Evolutionary conservation across 805 yeast genomes (phyloP).

Genomic region (Candida suzukii): DNA sequence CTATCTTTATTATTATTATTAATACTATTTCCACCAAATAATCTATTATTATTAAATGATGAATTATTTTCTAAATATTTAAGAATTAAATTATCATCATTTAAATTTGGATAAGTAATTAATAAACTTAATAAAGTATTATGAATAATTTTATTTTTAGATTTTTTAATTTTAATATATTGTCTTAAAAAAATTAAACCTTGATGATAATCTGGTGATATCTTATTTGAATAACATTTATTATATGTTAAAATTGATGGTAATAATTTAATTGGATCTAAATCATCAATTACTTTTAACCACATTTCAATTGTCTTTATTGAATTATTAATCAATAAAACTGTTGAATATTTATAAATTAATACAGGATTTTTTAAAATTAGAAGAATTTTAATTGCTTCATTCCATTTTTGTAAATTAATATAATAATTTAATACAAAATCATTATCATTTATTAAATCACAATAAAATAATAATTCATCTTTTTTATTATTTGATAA

Average conservation of each 20-base stretch:
- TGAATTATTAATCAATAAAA: constrained; percentile 62
- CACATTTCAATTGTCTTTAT: constrained; percentile 68
- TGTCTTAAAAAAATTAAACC: constrained; percentile 58
- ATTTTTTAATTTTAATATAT: constrained; percentile 38
- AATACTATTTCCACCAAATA: neutral
- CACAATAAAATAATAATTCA: constrained; percentile 63
- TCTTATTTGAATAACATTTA: constrained; percentile 27
- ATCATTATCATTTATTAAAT: constrained; percentile 56
- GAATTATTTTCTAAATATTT: constrained; percentile 35
- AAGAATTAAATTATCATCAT: constrained; percentile 40
- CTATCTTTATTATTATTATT: no score
- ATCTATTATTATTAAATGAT: no score
- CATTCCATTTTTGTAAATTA: constrained; percentile 63
- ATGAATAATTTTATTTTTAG: constrained; percentile 45
- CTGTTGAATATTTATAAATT: constrained; percentile 64
- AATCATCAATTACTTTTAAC: constrained; percentile 45
- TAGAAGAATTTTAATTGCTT: constrained; percentile 55
- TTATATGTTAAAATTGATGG: constrained; percentile 74
- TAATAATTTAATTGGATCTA: constrained; percentile 59
- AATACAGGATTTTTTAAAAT: constrained; percentile 37
- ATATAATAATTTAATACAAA: constrained; percentile 68
- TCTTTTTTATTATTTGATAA: constrained; percentile 56
- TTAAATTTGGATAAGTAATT: constrained; percentile 38
- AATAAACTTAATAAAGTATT: constrained; percentile 66
- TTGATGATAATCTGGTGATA: constrained; percentile 45